Conservation (phyloP, 2,329 filamentous ascomycete genomes). For the Didymella sp. region DNA sequence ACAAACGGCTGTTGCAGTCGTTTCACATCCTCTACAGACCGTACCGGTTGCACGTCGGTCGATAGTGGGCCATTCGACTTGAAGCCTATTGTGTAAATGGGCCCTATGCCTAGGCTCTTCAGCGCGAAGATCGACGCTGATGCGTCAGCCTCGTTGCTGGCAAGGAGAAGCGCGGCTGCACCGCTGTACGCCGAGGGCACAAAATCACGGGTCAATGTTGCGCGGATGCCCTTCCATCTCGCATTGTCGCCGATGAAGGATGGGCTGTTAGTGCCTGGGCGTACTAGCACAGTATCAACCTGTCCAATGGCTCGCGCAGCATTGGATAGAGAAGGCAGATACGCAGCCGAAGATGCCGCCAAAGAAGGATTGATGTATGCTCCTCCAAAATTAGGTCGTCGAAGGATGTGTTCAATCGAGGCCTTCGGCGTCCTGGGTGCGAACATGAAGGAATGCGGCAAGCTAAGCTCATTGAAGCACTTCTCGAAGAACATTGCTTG, state of each 20-base stretch:
- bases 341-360: conserved; percentile 58
- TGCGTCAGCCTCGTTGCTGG: conserved; percentile 75
- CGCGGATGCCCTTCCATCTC: conserved; percentile 83
- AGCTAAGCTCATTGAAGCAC: conserved; percentile 67
- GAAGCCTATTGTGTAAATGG: conserved; percentile 86
- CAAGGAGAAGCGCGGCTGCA: conserved; percentile 77
- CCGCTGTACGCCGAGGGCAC: conserved; percentile 82
- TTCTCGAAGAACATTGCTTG: conserved; percentile 86
- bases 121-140: conserved; percentile 81
- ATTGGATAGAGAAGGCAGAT: conserved; percentile 72
- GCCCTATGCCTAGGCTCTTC: conserved; percentile 74
- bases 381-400: conserved; percentile 78
- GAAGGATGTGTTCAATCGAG: conserved; percentile 74
- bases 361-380: conserved; percentile 80
- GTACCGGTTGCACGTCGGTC: conserved; percentile 68
- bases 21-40: conserved; percentile 79
- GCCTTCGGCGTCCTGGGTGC: conserved; percentile 73
- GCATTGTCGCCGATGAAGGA: conserved; percentile 79
- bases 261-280: conserved; percentile 50
- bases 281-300: conserved; percentile 80
- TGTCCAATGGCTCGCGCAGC: conserved; percentile 80
- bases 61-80: conserved; percentile 66
- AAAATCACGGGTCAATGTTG: conserved; percentile 80
- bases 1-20: conserved; percentile 80
- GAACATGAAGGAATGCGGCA: conserved; percentile 81